These are phyloP conservation scores for Xylariomycetidae sp. DNA, from an alignment of 2,329 filamentous ascomycete genomes.

Conservation along the genomic window DNA sequence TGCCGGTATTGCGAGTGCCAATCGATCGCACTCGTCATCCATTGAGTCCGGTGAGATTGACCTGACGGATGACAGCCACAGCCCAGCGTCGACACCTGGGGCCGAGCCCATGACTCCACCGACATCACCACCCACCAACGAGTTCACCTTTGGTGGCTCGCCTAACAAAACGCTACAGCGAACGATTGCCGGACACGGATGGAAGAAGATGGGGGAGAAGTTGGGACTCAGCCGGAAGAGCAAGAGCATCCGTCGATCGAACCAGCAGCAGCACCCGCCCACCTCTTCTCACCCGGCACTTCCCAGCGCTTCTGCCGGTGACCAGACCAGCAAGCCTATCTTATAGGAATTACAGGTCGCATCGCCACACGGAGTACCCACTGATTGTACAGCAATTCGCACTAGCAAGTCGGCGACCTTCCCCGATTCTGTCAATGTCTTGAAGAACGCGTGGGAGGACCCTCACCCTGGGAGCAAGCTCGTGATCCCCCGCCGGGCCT, in stretches of 20 bases:
- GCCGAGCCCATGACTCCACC: constrained; percentile 68
- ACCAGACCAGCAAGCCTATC: constrained; percentile 28
- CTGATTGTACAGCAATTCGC: constrained; percentile 16
- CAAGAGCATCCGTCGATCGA: constrained; percentile 38
- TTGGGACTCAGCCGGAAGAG: constrained; percentile 51
- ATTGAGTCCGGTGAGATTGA: constrained; percentile 43
- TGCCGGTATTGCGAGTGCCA: constrained; percentile 23
- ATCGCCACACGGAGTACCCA: constrained; percentile 38
- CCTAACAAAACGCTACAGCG: constrained; percentile 49
- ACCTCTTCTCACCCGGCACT: constrained; percentile 29
- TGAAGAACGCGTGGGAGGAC: constrained; percentile 33
- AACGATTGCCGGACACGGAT: constrained; percentile 50
- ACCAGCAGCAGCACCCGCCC: constrained; percentile 39
- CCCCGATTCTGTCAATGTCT: constrained; percentile 15
- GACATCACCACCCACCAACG: constrained; percentile 61
- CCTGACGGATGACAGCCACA: constrained; percentile 59
- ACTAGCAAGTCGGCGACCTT: constrained; percentile 16
- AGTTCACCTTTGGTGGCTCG: constrained; percentile 47
- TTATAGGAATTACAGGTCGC: constrained; percentile 57
- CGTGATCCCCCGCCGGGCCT: constrained; percentile 23
- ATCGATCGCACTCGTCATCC: constrained; percentile 38
- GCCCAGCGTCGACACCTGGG: constrained; percentile 48
- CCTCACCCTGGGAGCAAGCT: constrained; percentile 40
- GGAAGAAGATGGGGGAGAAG: constrained; percentile 60
- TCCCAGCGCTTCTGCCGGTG: constrained; percentile 24